phyloP scores from a whole-genome alignment of 2,329 filamentous ascomycete genomes.

The Alternaria postmessia region DNA sequence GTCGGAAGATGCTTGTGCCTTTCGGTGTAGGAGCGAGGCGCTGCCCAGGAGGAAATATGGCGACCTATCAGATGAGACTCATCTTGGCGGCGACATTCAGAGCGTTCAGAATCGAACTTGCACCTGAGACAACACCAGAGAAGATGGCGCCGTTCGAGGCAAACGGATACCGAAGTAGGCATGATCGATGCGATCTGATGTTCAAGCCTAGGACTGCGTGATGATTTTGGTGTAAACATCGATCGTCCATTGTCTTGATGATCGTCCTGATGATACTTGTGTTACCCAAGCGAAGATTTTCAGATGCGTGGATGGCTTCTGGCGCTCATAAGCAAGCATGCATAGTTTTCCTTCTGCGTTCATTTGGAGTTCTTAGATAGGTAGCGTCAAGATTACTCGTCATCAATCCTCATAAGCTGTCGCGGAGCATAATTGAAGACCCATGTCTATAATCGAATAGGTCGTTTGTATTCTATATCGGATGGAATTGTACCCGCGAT shows the following conservation, averaged over 20 bases:
- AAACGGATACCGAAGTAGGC: constrained; percentile 27
- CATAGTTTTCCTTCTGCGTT: background rate
- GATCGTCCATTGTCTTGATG: background rate
- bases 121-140: constrained; percentile 29
- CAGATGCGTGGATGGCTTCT: background rate
- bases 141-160: constrained; percentile 32
- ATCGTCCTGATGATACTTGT: background rate
- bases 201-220: constrained; percentile 17
- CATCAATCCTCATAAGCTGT: background rate
- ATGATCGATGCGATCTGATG: constrained; percentile 29
- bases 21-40: constrained; percentile 30
- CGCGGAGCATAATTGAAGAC: background rate
- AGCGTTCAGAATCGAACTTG: constrained; percentile 23
- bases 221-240: background rate
- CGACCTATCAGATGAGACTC: constrained; percentile 30
- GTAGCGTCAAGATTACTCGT: background rate
- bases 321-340: background rate
- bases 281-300: background rate
- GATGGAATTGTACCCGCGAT: background rate
- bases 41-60: constrained; percentile 34
- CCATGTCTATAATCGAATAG: background rate
- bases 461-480: background rate
- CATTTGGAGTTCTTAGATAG: background rate
- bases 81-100: constrained; percentile 27
- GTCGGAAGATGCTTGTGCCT: constrained; percentile 22